These are phyloP conservation scores for Fusarium sublunatum DNA, from an alignment of 2,329 filamentous ascomycete species.

Conservation along the genomic window DNA sequence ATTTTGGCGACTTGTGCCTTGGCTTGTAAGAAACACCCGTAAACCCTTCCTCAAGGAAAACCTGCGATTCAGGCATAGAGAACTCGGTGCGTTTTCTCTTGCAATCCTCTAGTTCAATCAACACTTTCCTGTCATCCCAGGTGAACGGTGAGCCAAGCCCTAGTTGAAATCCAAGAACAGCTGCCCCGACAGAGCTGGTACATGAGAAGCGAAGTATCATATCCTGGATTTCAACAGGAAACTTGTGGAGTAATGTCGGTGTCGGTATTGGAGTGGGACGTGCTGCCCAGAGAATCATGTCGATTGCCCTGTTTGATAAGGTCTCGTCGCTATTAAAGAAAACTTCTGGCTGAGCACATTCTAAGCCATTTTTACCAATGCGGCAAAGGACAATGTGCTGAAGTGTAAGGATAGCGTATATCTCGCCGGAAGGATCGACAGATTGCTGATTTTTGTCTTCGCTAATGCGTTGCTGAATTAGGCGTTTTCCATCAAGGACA, in stretches of 20 bases:
- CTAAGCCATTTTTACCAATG: not conserved
- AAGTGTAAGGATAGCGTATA: slow-evolving; percentile 2
- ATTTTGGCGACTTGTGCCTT: not conserved
- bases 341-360: slow-evolving; percentile 9
- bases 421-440: not conserved
- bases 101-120: not conserved
- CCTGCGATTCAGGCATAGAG: not conserved
- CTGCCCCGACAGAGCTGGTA: not conserved
- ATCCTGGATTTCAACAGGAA: slow-evolving; percentile 4
- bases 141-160: slow-evolving; percentile 1
- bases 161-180: not conserved
- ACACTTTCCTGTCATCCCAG: not conserved
- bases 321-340: slow-evolving; percentile 1
- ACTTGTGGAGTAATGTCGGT: not conserved
- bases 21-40: slow-evolving; percentile 9
- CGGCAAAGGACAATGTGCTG: slow-evolving; percentile 7
- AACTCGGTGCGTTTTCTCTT: slow-evolving; percentile 3
- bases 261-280: not conserved
- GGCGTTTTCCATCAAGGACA: not conserved
- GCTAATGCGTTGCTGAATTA: slow-evolving; percentile 1
- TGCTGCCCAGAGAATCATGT: slow-evolving; percentile 7
- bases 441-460: not conserved
- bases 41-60: slow-evolving; percentile 1
- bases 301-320: not conserved
- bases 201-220: not conserved